phyloP scores from a whole-genome alignment of 2,329 filamentous ascomycete genomes.

The Colletotrichum karsti region DNA sequence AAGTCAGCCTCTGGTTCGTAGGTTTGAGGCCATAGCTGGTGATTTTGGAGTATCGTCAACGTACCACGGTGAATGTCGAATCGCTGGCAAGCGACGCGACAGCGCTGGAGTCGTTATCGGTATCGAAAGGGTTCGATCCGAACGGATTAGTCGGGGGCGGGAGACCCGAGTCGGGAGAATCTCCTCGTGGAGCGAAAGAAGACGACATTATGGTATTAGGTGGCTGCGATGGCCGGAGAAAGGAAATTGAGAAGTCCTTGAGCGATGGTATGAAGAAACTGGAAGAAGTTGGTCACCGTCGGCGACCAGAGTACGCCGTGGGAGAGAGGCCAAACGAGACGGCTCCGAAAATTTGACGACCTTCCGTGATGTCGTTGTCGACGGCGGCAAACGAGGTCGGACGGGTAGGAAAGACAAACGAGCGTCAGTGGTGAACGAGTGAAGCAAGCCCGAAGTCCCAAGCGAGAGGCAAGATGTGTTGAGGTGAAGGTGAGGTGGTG shows the following conservation, averaged over 20 bases:
- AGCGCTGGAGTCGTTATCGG: slow-evolving; percentile 28
- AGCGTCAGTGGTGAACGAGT: neutral
- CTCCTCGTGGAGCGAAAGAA: slow-evolving; percentile 10
- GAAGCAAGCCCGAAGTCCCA: neutral
- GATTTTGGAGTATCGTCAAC: neutral
- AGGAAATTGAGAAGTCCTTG: neutral
- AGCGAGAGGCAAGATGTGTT: neutral
- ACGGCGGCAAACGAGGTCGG: neutral
- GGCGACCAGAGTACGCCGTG: neutral
- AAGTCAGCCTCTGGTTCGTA: neutral
- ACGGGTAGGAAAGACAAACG: neutral
- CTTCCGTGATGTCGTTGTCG: neutral
- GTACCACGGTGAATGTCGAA: slow-evolving; percentile 31
- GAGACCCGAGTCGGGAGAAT: slow-evolving; percentile 12
- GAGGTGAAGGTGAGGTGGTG: neutral
- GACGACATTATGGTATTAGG: slow-evolving; percentile 25
- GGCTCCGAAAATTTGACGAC: neutral
- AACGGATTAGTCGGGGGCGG: slow-evolving; percentile 28
- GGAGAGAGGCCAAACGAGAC: neutral
- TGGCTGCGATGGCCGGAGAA: neutral
- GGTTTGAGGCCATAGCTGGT: neutral
- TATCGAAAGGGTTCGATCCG: slow-evolving; percentile 29
- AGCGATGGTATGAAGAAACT: neutral
- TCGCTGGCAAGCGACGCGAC: slow-evolving; percentile 27
- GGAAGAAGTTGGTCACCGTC: neutral